Evolutionary conservation across 305 asterid species (phyloP).

Genomic region (Salvia sclarea): DNA sequence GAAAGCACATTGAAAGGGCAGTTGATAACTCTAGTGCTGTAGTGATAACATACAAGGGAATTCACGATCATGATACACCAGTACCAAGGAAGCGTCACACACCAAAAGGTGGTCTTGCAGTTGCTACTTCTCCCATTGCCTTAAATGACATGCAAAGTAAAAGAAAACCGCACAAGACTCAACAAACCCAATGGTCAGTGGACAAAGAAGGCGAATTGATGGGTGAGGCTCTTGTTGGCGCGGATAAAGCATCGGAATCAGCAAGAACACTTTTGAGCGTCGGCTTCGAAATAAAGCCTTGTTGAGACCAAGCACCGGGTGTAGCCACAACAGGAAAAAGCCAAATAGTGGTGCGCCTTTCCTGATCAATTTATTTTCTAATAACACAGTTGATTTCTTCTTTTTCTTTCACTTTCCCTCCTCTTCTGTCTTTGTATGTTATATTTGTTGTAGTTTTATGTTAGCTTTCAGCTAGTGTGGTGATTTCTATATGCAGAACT

Average conservation of each 20-base stretch:
- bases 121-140: slow-evolving; percentile 49
- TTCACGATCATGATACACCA: slow-evolving; percentile 80
- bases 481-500: slow-evolving; percentile 25
- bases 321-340: slow-evolving; percentile 1
- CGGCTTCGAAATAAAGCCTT: slow-evolving; percentile 79
- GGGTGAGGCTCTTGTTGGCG: slow-evolving; percentile 40
- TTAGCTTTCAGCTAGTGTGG: slow-evolving; percentile 34
- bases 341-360: slow-evolving; percentile 15
- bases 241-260: no score
- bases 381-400: slow-evolving; percentile 23
- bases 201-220: slow-evolving; percentile 60
- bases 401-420: not conserved
- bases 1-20: slow-evolving; percentile 83
- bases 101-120: slow-evolving; percentile 44
- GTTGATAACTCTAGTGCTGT: slow-evolving; percentile 53
- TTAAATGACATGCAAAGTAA: slow-evolving; percentile 35
- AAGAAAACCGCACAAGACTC: slow-evolving; percentile 37
- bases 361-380: slow-evolving; percentile 26
- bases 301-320: slow-evolving; percentile 41
- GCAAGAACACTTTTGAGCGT: slow-evolving; percentile 56
- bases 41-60: slow-evolving; percentile 76
- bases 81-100: slow-evolving; percentile 65
- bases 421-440: slow-evolving; percentile 26
- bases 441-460: slow-evolving; percentile 30
- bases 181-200: slow-evolving; percentile 60